Percentiles rank a stretch among this genome's conserved stretches.
These are phyloP conservation scores for Penicillium daleae DNA, from an alignment of 495 filamentous ascomycete genomes.

Conservation along the genomic window DNA sequence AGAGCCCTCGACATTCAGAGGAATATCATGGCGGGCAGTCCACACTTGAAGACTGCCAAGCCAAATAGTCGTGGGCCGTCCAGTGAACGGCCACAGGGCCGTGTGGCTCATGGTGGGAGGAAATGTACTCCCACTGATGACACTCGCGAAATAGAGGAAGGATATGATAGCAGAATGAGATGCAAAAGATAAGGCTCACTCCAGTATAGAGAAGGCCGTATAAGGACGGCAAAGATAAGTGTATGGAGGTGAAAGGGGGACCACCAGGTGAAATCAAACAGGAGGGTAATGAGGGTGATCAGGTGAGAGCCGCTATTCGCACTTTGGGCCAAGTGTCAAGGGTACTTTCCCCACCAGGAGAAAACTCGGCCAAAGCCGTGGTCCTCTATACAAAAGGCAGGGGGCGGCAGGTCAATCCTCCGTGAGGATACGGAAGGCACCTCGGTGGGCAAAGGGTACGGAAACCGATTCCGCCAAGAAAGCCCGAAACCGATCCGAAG, in stretches of 20 bases:
- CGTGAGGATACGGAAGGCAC: neutral
- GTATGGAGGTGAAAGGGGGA: neutral
- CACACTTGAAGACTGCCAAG: neutral
- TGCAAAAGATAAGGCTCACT: neutral
- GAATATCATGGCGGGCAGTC: neutral
- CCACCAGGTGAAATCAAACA: neutral
- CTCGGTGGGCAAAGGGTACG: neutral
- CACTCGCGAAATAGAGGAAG: neutral
- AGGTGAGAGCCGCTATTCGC: neutral
- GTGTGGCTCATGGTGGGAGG: neutral
- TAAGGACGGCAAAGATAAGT: neutral
- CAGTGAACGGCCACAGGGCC: neutral
- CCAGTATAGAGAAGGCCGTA: neutral
- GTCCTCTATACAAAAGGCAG: neutral
- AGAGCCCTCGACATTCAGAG: neutral
- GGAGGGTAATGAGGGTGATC: neutral
- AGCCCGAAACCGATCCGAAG: neutral
- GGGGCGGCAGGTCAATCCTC: neutral
- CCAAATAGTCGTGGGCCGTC: neutral
- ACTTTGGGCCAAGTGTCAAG: neutral
- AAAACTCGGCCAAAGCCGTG: neutral
- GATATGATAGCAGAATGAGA: neutral
- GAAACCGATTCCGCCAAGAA: conserved; percentile 3
- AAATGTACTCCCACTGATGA: neutral
- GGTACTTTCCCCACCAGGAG: neutral